These are phyloP conservation scores for Cynara cardunculus DNA, from an alignment of 129 eudicot species.

Conservation along the genomic window DNA sequence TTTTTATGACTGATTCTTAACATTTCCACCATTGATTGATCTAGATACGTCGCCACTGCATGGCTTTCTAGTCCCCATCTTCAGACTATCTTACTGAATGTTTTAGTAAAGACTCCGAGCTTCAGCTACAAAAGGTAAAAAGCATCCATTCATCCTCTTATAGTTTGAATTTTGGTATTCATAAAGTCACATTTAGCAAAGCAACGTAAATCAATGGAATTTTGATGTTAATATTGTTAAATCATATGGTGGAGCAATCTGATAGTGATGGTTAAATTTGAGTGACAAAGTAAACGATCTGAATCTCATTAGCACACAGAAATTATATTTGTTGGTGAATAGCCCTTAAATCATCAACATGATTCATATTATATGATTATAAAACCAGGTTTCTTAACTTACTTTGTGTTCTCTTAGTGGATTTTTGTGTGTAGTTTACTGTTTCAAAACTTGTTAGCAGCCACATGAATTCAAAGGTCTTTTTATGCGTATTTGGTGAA, in stretches of 20 bases:
- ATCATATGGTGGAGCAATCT: neutral
- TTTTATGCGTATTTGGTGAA: neutral
- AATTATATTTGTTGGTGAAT: neutral
- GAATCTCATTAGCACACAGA: neutral
- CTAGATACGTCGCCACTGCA: constrained; percentile 79
- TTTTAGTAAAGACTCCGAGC: constrained; percentile 55
- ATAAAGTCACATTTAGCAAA: neutral
- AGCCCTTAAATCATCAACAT: neutral
- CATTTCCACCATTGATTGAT: constrained; percentile 2
- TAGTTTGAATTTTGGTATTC: neutral
- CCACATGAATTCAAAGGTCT: neutral
- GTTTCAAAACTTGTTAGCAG: neutral
- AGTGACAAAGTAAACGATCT: neutral
- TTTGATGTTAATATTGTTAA: neutral
- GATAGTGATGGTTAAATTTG: neutral
- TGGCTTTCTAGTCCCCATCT: constrained; percentile 99
- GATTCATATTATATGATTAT: neutral
- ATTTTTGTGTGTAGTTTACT: neutral
- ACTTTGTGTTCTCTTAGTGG: neutral
- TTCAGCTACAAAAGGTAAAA: constrained; percentile 68
- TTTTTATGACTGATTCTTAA: neutral
- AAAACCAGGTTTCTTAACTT: neutral
- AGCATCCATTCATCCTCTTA: neutral
- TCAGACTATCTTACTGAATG: constrained; percentile 67
- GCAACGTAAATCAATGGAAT: neutral